phyloP scores from a whole-genome alignment of 106 monocot genomes.

The Dendrobium catenatum region DNA sequence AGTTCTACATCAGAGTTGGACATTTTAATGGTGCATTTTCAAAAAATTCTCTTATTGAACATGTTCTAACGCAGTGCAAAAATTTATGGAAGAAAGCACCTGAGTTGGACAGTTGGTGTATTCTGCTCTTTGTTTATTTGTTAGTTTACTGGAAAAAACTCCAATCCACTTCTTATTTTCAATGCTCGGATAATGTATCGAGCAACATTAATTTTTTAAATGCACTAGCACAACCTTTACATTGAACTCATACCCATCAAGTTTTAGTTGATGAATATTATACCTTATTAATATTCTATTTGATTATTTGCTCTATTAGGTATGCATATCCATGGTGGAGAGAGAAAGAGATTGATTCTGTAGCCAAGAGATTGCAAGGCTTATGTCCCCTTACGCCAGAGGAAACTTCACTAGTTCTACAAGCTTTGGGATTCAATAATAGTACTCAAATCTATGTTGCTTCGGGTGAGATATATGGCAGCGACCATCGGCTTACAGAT shows the following conservation, averaged over 20 bases:
- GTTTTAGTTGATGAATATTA: background rate
- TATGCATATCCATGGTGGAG: conserved; percentile 99
- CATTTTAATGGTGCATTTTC: background rate
- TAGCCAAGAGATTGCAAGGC: conserved; percentile 71
- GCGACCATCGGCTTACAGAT: conserved; percentile 43
- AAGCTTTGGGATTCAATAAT: conserved; percentile 63
- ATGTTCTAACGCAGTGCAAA: background rate
- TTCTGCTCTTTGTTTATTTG: background rate
- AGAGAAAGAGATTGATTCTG: conserved; percentile 88
- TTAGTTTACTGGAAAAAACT: background rate
- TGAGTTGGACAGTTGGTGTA: background rate
- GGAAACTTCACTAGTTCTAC: conserved; percentile 59
- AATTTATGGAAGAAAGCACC: background rate
- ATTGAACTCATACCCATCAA: background rate
- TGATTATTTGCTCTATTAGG: conserved; percentile 21
- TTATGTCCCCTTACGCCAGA: conserved; percentile 88
- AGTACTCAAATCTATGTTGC: conserved; percentile 78
- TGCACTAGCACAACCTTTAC: too few species aligned
- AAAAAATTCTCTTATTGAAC: background rate
- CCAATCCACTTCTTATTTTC: too few species aligned
- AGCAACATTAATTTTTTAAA: too few species aligned
- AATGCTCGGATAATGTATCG: too few species aligned
- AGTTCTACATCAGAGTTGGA: too few species aligned
- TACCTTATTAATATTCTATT: background rate
- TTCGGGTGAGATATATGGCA: conserved; percentile 85